Conservation (phyloP, 208 protist species). For the Leishmania tropica region DNA sequence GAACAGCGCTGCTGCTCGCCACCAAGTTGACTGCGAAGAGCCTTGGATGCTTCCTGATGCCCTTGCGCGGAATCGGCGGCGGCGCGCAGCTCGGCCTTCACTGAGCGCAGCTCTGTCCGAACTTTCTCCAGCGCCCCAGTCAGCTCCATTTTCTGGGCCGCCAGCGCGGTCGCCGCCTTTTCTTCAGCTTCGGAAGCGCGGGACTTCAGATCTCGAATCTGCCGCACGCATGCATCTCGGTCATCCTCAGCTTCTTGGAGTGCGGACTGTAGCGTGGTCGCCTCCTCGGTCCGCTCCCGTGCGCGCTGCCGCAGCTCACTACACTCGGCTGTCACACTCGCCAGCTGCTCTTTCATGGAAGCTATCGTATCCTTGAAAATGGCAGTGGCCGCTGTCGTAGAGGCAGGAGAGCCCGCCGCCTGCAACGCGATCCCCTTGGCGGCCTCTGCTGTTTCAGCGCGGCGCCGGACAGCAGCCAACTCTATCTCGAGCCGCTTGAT, state of each 20-base stretch:
- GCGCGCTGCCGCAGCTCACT: constrained; percentile 3
- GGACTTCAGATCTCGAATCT: constrained; percentile 15
- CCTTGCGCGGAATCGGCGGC: background rate
- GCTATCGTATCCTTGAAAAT: background rate
- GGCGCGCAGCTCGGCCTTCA: background rate
- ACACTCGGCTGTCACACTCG: background rate
- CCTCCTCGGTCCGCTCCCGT: constrained; percentile 18
- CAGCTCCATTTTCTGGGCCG: background rate
- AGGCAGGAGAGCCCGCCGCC: background rate
- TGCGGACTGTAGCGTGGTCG: constrained; percentile 4
- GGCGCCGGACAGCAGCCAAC: background rate
- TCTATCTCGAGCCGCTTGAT: constrained; percentile 23
- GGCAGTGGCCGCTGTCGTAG: background rate
- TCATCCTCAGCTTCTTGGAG: constrained; percentile 17
- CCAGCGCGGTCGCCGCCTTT: background rate
- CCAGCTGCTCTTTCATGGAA: constrained; percentile 4
- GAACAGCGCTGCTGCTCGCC: background rate
- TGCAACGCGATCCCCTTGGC: background rate
- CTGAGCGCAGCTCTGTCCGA: background rate
- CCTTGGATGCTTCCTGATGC: background rate
- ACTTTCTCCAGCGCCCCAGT: background rate
- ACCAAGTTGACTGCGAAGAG: background rate
- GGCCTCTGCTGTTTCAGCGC: background rate
- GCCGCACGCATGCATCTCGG: constrained; percentile 15
- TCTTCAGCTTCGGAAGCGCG: background rate